Conservation (phyloP, 345 rosid genomes). For the Eucalyptus melliodora region DNA sequence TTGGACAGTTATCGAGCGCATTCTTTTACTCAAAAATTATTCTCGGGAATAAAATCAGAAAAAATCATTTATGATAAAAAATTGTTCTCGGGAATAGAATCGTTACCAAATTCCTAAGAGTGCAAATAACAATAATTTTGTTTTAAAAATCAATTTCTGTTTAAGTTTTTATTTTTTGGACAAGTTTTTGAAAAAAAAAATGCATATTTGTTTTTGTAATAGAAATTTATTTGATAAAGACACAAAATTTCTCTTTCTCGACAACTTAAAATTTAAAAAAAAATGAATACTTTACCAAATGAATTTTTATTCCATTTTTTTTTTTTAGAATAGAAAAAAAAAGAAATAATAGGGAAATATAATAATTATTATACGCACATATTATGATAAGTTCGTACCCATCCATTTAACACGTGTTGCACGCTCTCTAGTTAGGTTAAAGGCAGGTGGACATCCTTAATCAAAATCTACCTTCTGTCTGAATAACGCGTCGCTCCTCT, state of each 20-base stretch:
- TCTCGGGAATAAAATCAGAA: rapidly evolving
- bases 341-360: no score
- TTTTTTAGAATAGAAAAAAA: no score
- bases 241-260: rapidly evolving
- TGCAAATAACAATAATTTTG: no score
- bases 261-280: rapidly evolving
- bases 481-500: not conserved
- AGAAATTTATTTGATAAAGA: no score
- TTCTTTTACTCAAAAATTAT: no score
- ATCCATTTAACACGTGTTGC: not conserved
- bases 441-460: not conserved
- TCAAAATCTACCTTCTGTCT: not conserved
- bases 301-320: rapidly evolving
- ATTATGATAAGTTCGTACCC: not conserved
- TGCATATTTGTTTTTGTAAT: no score
- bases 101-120: no score
- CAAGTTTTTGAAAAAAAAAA: no score
- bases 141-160: no score
- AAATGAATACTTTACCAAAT: rapidly evolving
- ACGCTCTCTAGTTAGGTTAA: not conserved
- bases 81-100: rapidly evolving
- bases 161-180: no score
- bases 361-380: not conserved
- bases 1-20: rapidly evolving
- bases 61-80: no score